Evolutionary conservation across 352 stramenopile genomes (phyloP).

Genomic region (Pythium biforme): DNA sequence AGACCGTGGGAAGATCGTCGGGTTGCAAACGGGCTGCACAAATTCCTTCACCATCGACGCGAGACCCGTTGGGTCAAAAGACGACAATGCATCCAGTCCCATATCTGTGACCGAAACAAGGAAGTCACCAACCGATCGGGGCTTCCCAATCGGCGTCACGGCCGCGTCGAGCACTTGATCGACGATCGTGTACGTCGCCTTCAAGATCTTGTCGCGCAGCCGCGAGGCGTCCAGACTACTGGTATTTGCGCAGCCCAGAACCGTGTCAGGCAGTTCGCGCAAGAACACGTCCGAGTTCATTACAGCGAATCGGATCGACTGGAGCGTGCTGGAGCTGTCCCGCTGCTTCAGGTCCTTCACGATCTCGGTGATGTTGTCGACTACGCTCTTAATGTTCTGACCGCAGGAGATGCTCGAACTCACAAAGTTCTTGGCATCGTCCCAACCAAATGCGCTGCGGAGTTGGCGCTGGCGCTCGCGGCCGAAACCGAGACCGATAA

Average conservation of each 20-base stretch:
- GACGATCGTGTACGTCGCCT: conserved; percentile 47
- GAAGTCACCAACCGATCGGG: conserved; percentile 36
- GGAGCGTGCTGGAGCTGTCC: conserved; percentile 28
- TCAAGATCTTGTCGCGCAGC: conserved; percentile 38
- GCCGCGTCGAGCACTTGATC: conserved; percentile 44
- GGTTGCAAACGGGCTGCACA: conserved; percentile 53
- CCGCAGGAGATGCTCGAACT: conserved; percentile 39
- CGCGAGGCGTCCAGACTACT: conserved; percentile 2
- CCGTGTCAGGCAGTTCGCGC: conserved; percentile 43
- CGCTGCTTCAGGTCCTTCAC: conserved; percentile 43
- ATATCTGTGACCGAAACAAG: conserved; percentile 42
- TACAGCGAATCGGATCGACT: conserved; percentile 43
- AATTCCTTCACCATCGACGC: conserved; percentile 41
- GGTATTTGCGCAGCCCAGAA: conserved; percentile 38
- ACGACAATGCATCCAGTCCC: conserved; percentile 37
- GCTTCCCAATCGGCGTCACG: conserved; percentile 32
- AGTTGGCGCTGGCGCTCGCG: background rate
- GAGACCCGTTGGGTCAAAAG: conserved; percentile 49
- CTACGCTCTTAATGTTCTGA: conserved; percentile 44
- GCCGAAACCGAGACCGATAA: conserved; percentile 1
- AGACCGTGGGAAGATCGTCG: conserved; percentile 43
- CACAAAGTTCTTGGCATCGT: conserved; percentile 33
- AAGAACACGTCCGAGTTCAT: conserved; percentile 43
- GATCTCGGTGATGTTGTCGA: conserved; percentile 43
- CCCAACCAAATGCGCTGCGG: background rate